Percentiles rank a stretch among this genome's conserved stretches.
Conservation (phyloP, 2,329 filamentous ascomycete species). For the Aureobasidium sp. region DNA sequence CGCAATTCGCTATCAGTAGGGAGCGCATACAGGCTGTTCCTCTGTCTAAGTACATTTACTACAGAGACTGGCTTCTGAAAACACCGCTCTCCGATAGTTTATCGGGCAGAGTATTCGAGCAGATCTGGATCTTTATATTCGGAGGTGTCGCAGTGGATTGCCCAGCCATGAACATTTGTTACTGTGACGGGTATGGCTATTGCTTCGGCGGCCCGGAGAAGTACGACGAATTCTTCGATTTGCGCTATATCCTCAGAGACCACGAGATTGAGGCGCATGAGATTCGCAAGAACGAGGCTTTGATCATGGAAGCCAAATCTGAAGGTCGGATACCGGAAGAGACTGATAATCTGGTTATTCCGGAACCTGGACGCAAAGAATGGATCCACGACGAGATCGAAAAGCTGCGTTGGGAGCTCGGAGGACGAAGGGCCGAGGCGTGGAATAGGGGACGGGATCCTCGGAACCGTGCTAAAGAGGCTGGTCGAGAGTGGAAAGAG, state of each 20-base stretch:
- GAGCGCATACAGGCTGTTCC: slow-evolving; percentile 49
- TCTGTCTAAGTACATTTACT: slow-evolving; percentile 46
- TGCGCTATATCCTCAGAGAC: slow-evolving; percentile 36
- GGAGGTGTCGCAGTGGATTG: slow-evolving; percentile 43
- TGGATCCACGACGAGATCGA: slow-evolving; percentile 39
- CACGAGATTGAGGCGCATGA: slow-evolving; percentile 34
- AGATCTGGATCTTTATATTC: slow-evolving; percentile 57
- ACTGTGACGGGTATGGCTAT: slow-evolving; percentile 56
- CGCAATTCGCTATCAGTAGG: slow-evolving; percentile 53
- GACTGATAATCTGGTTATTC: slow-evolving; percentile 26
- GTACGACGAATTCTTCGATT: slow-evolving; percentile 42
- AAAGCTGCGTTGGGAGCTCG: slow-evolving; percentile 35
- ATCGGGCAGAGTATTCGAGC: slow-evolving; percentile 54
- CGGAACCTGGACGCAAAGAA: slow-evolving; percentile 33
- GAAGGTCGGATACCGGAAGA: slow-evolving; percentile 29
- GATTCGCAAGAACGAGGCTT: slow-evolving; percentile 35
- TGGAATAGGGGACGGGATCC: slow-evolving; percentile 45
- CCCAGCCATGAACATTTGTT: slow-evolving; percentile 48
- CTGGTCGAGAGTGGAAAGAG: slow-evolving; percentile 46
- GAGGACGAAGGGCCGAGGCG: slow-evolving; percentile 36
- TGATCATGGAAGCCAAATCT: slow-evolving; percentile 28
- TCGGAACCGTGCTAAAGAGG: slow-evolving; percentile 42
- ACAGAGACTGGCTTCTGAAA: slow-evolving; percentile 53
- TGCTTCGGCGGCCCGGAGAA: slow-evolving; percentile 48
- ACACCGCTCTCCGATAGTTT: slow-evolving; percentile 49